These are phyloP conservation scores for Pterocarpus santalinus DNA, from an alignment of 306 rosid species.

Conservation along the genomic window DNA sequence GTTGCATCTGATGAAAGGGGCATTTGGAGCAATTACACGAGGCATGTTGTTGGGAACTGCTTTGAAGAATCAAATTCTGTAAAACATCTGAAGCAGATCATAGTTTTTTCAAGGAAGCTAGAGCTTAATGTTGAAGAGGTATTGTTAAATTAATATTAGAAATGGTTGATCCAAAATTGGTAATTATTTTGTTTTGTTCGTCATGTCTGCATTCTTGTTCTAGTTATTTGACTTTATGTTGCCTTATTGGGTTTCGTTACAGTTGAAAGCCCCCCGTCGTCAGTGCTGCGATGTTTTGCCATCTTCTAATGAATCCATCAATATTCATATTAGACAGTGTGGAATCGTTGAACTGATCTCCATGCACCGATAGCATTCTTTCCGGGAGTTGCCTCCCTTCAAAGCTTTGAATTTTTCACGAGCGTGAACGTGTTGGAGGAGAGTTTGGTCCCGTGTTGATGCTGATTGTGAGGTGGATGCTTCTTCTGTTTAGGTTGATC, in stretches of 20 bases:
- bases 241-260: slow-evolving; percentile 42
- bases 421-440: slow-evolving; percentile 38
- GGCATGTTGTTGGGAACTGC: slow-evolving; percentile 63
- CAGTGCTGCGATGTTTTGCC: slow-evolving; percentile 73
- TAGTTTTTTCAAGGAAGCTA: slow-evolving; percentile 70
- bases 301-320: slow-evolving; percentile 54
- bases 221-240: slow-evolving; percentile 27
- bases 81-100: slow-evolving; percentile 57
- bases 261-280: slow-evolving; percentile 88
- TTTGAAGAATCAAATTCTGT: slow-evolving; percentile 45
- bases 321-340: slow-evolving; percentile 66
- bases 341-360: slow-evolving; percentile 66
- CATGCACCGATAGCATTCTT: slow-evolving; percentile 60
- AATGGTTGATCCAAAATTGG: slow-evolving; percentile 4
- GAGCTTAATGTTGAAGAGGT: slow-evolving; percentile 75
- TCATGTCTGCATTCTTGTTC: slow-evolving; percentile 39
- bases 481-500: slow-evolving; percentile 23
- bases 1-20: slow-evolving; percentile 54
- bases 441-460: slow-evolving; percentile 29
- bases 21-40: slow-evolving; percentile 66
- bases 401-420: slow-evolving; percentile 13
- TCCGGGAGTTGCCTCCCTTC: slow-evolving; percentile 37
- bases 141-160: slow-evolving; percentile 7
- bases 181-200: slow-evolving; percentile 1
- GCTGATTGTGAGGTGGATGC: slow-evolving; percentile 43